Percentiles rank a stretch among this genome's conserved stretches.
Conservation (phyloP, 495 filamentous ascomycete species). For the Lentithecium fluviatile region DNA sequence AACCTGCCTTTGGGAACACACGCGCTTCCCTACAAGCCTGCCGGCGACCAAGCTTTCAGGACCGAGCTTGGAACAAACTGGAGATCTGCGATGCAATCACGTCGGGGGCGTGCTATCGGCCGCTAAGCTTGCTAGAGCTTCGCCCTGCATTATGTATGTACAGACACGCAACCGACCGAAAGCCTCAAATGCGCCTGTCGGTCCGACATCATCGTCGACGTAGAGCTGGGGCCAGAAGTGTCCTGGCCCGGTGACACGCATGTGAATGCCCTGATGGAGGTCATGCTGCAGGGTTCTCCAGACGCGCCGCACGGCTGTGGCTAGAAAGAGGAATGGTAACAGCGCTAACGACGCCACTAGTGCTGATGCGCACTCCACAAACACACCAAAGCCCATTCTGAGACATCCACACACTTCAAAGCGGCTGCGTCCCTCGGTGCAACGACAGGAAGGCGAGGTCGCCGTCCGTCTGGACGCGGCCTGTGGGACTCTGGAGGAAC, state of each 20-base stretch:
- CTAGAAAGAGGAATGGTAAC: constrained; percentile 15
- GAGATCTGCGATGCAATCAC: no score
- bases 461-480: not conserved
- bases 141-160: no score
- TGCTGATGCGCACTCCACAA: constrained; percentile 17
- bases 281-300: constrained; percentile 22
- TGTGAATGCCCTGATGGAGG: constrained; percentile 9
- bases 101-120: no score
- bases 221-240: constrained; percentile 5
- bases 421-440: not conserved
- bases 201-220: not conserved
- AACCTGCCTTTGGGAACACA: no score
- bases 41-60: no score
- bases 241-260: constrained; percentile 11
- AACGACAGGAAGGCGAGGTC: not conserved
- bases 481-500: no score
- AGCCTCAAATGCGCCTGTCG: no score
- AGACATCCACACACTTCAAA: not conserved
- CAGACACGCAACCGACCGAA: no score
- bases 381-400: constrained; percentile 2
- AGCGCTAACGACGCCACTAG: constrained; percentile 29
- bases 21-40: no score
- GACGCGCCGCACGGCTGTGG: constrained; percentile 31
- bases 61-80: no score
- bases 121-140: no score